Evolutionary conservation across 1,284 basidiomycete species (phyloP).

Genomic region (Trichosporon asahii): DNA sequence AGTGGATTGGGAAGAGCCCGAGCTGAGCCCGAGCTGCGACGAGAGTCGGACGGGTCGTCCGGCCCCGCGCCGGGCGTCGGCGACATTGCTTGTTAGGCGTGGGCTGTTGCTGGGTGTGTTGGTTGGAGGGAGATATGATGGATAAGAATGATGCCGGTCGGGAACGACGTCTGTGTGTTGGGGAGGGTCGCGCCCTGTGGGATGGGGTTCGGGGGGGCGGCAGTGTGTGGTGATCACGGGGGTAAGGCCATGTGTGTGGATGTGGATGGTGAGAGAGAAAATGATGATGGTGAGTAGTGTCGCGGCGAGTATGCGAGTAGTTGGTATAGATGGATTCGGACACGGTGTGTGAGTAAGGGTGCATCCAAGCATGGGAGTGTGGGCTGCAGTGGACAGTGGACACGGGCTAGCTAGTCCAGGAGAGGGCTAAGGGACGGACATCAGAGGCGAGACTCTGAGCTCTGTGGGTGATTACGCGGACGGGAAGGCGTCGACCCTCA

Average conservation of each 20-base stretch:
- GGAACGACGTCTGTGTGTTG: not conserved
- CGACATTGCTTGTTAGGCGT: not conserved
- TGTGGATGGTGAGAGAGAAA: not conserved
- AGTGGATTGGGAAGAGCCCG: constrained; percentile 14
- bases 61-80: constrained; percentile 17
- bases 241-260: not conserved
- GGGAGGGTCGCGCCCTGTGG: not conserved
- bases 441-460: not conserved
- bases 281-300: not conserved
- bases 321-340: no score
- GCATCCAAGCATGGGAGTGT: no score
- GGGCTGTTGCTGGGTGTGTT: not conserved
- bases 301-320: not conserved
- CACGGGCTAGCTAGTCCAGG: not conserved
- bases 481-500: no score
- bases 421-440: not conserved
- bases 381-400: no score
- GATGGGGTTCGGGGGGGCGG: not conserved
- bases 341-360: no score
- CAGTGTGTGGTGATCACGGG: not conserved
- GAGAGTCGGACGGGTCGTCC: constrained; percentile 12
- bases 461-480: not conserved
- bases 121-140: not conserved
- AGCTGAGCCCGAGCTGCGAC: constrained; percentile 24
- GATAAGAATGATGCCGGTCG: not conserved